Percentiles rank a stretch among this genome's conserved stretches.
Evolutionary conservation across 2,329 filamentous ascomycete genomes (phyloP).

Genomic region (Tolypocladium guangdongense): DNA sequence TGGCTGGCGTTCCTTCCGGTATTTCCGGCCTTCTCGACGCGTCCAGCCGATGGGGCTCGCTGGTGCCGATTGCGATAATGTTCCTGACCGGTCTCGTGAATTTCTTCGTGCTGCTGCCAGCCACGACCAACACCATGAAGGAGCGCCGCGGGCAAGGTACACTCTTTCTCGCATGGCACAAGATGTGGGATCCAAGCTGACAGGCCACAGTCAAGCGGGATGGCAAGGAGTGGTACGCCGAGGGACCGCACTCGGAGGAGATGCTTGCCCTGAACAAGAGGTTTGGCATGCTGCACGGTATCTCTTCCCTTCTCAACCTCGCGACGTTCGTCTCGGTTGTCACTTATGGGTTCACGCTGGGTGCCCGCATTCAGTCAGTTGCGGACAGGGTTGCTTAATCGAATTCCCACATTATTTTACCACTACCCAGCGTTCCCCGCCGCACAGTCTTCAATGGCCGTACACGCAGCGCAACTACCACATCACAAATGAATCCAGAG

Average conservation of each 20-base stretch:
- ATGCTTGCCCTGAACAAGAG: slow-evolving; percentile 72
- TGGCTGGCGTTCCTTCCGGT: slow-evolving; percentile 35
- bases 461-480: not conserved
- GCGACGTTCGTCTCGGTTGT: slow-evolving; percentile 57
- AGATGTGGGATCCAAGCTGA: slow-evolving; percentile 6
- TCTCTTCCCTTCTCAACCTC: slow-evolving; percentile 72
- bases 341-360: slow-evolving; percentile 68
- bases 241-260: slow-evolving; percentile 68
- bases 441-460: not conserved
- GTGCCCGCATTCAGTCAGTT: slow-evolving; percentile 43
- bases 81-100: slow-evolving; percentile 64
- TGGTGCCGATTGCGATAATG: slow-evolving; percentile 59
- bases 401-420: not conserved
- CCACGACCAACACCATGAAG: slow-evolving; percentile 63
- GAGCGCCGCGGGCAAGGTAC: slow-evolving; percentile 69
- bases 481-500: not conserved
- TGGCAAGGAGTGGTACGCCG: slow-evolving; percentile 76
- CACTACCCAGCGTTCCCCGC: not conserved
- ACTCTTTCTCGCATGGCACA: not conserved
- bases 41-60: slow-evolving; percentile 50
- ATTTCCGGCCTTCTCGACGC: slow-evolving; percentile 46
- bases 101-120: slow-evolving; percentile 58
- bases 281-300: slow-evolving; percentile 71
- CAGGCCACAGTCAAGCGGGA: slow-evolving; percentile 60
- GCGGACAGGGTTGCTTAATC: slow-evolving; percentile 6